Evolutionary conservation across 1,284 basidiomycete genomes (phyloP).

Genomic region (Sanghuangporus baumii): DNA sequence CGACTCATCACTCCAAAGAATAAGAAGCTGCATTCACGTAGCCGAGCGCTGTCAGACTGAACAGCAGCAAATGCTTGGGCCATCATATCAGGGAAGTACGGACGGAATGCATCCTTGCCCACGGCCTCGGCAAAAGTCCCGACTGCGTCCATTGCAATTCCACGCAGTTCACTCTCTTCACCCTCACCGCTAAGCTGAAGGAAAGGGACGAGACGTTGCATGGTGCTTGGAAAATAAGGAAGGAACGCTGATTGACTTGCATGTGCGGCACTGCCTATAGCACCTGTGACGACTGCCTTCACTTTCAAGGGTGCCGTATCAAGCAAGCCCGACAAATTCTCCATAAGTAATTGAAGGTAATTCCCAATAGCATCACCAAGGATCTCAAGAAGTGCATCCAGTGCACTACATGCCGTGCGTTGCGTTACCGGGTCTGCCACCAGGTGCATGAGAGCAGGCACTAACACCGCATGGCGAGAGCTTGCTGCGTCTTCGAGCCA

Average conservation of each 20-base stretch:
- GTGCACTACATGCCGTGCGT: constrained; percentile 89
- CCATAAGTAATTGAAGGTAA: constrained; percentile 95
- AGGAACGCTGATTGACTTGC: constrained; percentile 92
- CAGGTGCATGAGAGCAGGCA: constrained; percentile 89
- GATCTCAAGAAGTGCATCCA: constrained; percentile 96
- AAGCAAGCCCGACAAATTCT: constrained; percentile 84
- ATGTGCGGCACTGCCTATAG: constrained; percentile 97
- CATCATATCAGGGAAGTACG: constrained; percentile 96
- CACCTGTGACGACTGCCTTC: constrained; percentile 95
- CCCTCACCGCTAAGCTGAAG: constrained; percentile 75
- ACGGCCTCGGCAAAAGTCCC: constrained; percentile 98
- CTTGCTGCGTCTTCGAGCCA: constrained; percentile 96
- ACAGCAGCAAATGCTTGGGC: constrained; percentile 90
- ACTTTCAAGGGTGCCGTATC: constrained; percentile 82
- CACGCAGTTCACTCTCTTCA: constrained; percentile 91
- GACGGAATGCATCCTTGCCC: constrained; percentile 90
- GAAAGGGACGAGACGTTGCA: constrained; percentile 87
- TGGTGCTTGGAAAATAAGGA: constrained; percentile 93
- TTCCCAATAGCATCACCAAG: constrained; percentile 83
- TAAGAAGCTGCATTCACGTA: constrained; percentile 96
- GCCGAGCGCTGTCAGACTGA: constrained; percentile 79
- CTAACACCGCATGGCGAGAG: constrained; percentile 75
- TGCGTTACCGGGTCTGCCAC: constrained; percentile 88
- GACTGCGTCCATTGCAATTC: constrained; percentile 97
- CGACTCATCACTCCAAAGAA: constrained; percentile 98